These are phyloP conservation scores for Populus trichocarpa DNA, from an alignment of 441 rosid species.

Conservation along the genomic window DNA sequence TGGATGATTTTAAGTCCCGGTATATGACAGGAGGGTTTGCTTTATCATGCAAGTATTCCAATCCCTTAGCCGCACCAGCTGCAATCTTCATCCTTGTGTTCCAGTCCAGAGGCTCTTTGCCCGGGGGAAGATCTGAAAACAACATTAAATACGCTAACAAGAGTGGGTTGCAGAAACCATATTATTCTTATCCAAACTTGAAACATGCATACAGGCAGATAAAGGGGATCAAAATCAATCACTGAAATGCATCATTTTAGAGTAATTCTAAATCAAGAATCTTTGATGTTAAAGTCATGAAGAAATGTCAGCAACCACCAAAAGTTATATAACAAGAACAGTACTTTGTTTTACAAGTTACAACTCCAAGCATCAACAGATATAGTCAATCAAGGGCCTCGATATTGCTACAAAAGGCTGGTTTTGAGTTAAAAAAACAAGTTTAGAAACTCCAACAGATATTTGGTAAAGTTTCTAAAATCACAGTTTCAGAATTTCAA, in stretches of 20 bases:
- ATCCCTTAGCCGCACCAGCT: slow-evolving; percentile 98
- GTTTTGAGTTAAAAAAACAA: too few species aligned
- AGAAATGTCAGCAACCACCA: neutral
- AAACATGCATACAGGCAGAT: neutral
- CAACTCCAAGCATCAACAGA: neutral
- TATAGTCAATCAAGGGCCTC: neutral
- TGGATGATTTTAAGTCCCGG: slow-evolving; percentile 91
- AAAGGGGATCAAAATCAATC: neutral
- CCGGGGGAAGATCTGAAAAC: slow-evolving; percentile 73
- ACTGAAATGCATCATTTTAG: neutral
- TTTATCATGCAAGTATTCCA: slow-evolving; percentile 91
- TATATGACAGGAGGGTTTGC: slow-evolving; percentile 98
- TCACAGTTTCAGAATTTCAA: neutral
- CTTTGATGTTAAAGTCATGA: neutral
- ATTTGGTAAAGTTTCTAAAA: neutral
- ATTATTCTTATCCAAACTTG: slow-evolving; percentile 1
- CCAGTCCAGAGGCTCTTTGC: slow-evolving; percentile 93
- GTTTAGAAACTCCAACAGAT: neutral
- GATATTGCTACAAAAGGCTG: neutral
- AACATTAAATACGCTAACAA: slow-evolving; percentile 9
- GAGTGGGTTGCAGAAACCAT: neutral
- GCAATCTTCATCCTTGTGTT: slow-evolving; percentile 96
- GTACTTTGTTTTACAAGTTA: neutral
- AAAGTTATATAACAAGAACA: neutral
- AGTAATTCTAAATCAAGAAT: neutral